Percentiles rank a stretch among this genome's conserved stretches.
These are phyloP conservation scores for Funneliformis geosporum DNA, from an alignment of 192 early-diverging fungal species.

Conservation along the genomic window DNA sequence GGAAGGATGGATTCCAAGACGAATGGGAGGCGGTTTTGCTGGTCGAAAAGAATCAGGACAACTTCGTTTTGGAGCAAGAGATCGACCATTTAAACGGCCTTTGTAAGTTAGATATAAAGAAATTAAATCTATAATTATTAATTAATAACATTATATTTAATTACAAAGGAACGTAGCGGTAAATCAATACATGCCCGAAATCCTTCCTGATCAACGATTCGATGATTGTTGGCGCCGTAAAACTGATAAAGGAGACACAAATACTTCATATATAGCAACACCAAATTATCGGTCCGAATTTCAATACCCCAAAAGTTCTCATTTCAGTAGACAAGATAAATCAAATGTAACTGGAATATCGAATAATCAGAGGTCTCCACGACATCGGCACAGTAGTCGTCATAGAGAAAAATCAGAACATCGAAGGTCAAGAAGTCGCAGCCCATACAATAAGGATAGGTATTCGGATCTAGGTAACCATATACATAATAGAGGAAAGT, in stretches of 20 bases:
- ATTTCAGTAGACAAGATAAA: not conserved
- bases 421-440: not conserved
- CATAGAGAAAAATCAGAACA: not conserved
- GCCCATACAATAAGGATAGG: not conserved
- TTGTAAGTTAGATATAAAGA: constrained; percentile 7
- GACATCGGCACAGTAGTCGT: not conserved
- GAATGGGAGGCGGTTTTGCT: constrained; percentile 47
- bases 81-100: constrained; percentile 39
- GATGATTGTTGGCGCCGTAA: constrained; percentile 33
- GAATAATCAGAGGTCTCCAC: not conserved
- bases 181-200: constrained; percentile 31
- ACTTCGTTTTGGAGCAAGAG: constrained; percentile 46
- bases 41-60: constrained; percentile 48
- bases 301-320: not conserved
- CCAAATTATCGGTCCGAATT: not conserved
- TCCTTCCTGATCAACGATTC: constrained; percentile 22
- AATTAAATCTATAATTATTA: not conserved
- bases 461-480: not conserved
- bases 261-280: not conserved
- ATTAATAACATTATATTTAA: not conserved
- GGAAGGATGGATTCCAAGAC: constrained; percentile 46
- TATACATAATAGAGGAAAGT: not conserved
- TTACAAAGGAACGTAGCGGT: constrained; percentile 17
- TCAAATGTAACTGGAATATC: not conserved
- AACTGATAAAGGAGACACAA: not conserved